phyloP scores from a whole-genome alignment of 306 rosid species.

The Glycine tomentella region DNA sequence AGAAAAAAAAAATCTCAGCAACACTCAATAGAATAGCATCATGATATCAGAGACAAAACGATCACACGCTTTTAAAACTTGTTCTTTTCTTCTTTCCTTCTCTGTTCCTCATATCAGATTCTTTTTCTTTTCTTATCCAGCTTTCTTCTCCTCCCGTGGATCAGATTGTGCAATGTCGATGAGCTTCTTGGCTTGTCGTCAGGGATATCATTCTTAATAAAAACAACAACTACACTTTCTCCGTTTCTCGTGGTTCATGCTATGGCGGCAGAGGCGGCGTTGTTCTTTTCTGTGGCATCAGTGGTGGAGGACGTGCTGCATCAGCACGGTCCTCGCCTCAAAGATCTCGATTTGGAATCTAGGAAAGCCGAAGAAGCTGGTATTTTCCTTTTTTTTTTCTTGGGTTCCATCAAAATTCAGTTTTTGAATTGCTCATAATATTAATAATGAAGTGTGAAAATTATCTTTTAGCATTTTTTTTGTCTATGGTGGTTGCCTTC shows the following conservation, averaged over 20 bases:
- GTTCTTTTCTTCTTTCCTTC: neutral
- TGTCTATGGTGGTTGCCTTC: neutral
- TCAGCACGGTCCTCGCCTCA: conserved; percentile 72
- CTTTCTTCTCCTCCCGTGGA: conserved; percentile 6
- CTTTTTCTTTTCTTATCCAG: neutral
- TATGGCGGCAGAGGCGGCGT: conserved; percentile 49
- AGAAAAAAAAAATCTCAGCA: conserved; percentile 8
- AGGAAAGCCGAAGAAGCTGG: conserved; percentile 93
- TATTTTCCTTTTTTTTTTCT: conserved; percentile 35
- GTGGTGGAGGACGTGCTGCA: conserved; percentile 92
- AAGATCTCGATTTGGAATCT: conserved; percentile 82
- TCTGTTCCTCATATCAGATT: conserved; percentile 25
- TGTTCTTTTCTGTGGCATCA: conserved; percentile 82
- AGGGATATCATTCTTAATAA: neutral
- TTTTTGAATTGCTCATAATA: conserved; percentile 13
- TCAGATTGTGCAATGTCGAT: conserved; percentile 41
- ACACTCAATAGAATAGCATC: conserved; percentile 40
- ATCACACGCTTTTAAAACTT: neutral
- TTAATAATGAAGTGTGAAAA: neutral
- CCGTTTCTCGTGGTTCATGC: neutral
- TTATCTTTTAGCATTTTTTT: neutral
- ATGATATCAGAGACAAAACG: neutral
- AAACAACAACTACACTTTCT: neutral
- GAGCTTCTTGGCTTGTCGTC: conserved; percentile 32
- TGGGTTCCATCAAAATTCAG: conserved; percentile 29